A percentile compares a stretch with the other conserved stretches of the same genome.
Conservation (phyloP, 345 rosid genomes). For the Salix suchowensis region DNA sequence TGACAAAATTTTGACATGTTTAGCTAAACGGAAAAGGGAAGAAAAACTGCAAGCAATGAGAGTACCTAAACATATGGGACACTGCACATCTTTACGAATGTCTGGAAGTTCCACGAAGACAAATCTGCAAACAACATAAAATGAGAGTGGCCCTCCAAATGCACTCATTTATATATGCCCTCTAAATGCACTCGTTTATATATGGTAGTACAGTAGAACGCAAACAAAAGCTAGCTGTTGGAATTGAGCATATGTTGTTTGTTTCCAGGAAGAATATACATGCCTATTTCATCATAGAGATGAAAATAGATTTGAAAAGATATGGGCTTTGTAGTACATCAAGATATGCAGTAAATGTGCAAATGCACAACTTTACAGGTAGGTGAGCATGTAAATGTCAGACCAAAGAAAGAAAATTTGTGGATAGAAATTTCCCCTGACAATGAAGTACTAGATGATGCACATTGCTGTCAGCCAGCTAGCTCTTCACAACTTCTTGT, state of each 20-base stretch:
- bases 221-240: background rate
- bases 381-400: background rate
- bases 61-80: conserved; percentile 91
- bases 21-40: background rate
- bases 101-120: conserved; percentile 56
- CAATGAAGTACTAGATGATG: background rate
- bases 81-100: conserved; percentile 76
- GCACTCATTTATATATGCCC: background rate
- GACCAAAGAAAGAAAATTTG: background rate
- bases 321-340: background rate
- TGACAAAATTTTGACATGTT: background rate
- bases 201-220: background rate
- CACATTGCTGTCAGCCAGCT: background rate
- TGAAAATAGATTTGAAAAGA: background rate
- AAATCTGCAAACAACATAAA: conserved; percentile 54
- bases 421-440: background rate
- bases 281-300: background rate
- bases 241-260: background rate
- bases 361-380: background rate
- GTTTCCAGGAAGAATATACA: background rate
- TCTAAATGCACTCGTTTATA: background rate
- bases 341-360: background rate
- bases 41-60: conserved; percentile 14
- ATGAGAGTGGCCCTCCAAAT: conserved; percentile 1
- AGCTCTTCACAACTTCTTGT: background rate